Percentiles rank a stretch among this genome's conserved stretches.
phyloP scores from a whole-genome alignment of 2,329 filamentous ascomycete species.

The Diaporthe destruens region DNA sequence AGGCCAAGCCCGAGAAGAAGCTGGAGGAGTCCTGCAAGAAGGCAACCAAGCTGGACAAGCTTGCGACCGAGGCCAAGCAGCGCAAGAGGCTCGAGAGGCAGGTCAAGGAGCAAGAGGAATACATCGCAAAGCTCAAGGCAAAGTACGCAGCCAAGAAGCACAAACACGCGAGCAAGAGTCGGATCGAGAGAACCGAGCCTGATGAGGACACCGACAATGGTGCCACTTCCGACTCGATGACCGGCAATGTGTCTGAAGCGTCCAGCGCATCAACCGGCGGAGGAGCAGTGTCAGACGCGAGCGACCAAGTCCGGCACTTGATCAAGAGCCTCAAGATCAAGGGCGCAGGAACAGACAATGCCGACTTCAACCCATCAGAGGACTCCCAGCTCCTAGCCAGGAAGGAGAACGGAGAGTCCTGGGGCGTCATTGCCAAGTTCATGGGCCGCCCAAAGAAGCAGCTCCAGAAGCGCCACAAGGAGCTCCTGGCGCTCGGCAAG shows the following conservation, averaged over 20 bases:
- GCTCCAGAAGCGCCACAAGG: constrained; percentile 5
- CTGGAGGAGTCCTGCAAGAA: constrained; percentile 24
- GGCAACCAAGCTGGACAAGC: constrained; percentile 28
- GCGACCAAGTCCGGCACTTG: constrained; percentile 30
- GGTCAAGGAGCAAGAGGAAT: constrained; percentile 26
- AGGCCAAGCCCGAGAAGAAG: constrained; percentile 18
- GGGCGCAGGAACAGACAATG: constrained; percentile 29
- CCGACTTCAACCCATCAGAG: constrained; percentile 43
- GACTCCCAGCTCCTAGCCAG: constrained; percentile 43
- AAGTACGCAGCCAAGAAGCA: background rate
- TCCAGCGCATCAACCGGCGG: background rate
- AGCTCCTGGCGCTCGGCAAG: constrained; percentile 28
- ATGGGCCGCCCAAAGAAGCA: constrained; percentile 31
- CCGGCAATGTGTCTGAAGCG: background rate
- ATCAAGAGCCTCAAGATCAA: constrained; percentile 37
- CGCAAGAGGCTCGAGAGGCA: constrained; percentile 29
- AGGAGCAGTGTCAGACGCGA: constrained; percentile 13
- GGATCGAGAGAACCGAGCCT: background rate
- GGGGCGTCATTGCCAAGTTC: background rate
- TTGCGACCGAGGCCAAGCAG: constrained; percentile 20
- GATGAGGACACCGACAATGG: background rate
- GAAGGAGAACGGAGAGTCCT: constrained; percentile 40
- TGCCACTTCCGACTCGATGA: background rate
- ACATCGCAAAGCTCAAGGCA: constrained; percentile 35
- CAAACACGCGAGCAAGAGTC: background rate